Percentiles rank a stretch among this genome's conserved stretches.
Evolutionary conservation across 177 flowering plant genomes (phyloP).

Genomic region (Vitis hybrid): DNA sequence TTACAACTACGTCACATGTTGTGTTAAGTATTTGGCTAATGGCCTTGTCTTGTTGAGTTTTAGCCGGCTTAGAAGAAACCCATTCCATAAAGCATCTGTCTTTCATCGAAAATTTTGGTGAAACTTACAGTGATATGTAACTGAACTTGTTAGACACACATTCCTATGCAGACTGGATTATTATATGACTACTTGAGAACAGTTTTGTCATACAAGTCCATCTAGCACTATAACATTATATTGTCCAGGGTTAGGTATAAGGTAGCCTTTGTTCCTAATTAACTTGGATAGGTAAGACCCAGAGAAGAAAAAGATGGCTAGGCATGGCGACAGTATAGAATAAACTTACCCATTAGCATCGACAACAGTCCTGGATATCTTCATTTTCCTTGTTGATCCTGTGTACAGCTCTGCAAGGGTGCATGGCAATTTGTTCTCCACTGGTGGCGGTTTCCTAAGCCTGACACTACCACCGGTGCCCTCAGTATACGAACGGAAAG

Average conservation of each 20-base stretch:
- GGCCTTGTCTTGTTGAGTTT: too few species aligned
- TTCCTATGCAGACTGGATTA: too few species aligned
- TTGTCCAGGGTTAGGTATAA: neutral
- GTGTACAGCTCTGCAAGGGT: constrained; percentile 60
- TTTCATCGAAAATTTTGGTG: too few species aligned
- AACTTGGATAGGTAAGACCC: neutral
- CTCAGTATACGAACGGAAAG: constrained; percentile 37
- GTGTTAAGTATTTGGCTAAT: too few species aligned
- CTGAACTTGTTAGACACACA: too few species aligned
- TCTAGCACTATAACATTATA: neutral
- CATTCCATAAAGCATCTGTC: too few species aligned
- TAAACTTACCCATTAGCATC: constrained; percentile 58
- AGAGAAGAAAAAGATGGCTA: neutral
- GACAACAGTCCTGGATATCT: constrained; percentile 62
- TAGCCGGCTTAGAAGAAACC: too few species aligned
- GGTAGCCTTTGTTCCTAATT: neutral
- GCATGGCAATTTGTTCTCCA: constrained; percentile 63
- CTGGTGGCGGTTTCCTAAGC: constrained; percentile 60
- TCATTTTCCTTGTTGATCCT: constrained; percentile 77
- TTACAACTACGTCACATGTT: too few species aligned
- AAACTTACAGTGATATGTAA: too few species aligned
- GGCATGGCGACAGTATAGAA: neutral
- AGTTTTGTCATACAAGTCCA: too few species aligned
- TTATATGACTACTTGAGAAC: too few species aligned
- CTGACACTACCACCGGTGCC: constrained; percentile 19